Evolutionary conservation across 2,329 filamentous ascomycete genomes (phyloP).

Genomic region (Exophiala viscosa): DNA sequence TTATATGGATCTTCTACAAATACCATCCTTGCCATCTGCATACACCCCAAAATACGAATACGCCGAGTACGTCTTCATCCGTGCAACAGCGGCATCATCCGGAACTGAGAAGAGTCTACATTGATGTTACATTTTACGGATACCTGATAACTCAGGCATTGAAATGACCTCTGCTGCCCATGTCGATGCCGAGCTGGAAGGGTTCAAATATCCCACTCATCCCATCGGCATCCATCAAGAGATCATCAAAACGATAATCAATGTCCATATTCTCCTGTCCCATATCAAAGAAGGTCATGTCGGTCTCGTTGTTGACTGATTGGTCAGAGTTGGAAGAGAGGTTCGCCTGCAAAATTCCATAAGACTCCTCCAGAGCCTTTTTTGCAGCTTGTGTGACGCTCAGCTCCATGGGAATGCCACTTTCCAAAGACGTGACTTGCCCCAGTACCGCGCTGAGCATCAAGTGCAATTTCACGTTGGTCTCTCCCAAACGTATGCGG

Average conservation of each 20-base stretch:
- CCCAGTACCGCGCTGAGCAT: conserved; percentile 30
- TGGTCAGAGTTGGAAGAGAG: neutral
- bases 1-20: too few species aligned
- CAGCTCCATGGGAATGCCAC: neutral
- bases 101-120: too few species aligned
- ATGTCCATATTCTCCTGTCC: neutral
- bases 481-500: conserved; percentile 32
- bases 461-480: conserved; percentile 33
- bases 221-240: neutral
- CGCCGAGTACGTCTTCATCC: too few species aligned
- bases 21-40: too few species aligned
- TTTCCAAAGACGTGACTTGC: conserved; percentile 22
- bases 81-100: too few species aligned
- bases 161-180: neutral
- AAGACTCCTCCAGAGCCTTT: neutral
- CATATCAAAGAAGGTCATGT: neutral
- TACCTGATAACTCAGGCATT: neutral
- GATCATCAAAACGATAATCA: neutral
- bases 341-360: neutral
- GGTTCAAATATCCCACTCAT: neutral
- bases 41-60: too few species aligned
- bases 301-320: neutral
- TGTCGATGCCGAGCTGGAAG: neutral
- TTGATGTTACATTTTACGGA: neutral
- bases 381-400: neutral